phyloP scores from a whole-genome alignment of 345 rosid species.

The Gossypium ekmanianum region DNA sequence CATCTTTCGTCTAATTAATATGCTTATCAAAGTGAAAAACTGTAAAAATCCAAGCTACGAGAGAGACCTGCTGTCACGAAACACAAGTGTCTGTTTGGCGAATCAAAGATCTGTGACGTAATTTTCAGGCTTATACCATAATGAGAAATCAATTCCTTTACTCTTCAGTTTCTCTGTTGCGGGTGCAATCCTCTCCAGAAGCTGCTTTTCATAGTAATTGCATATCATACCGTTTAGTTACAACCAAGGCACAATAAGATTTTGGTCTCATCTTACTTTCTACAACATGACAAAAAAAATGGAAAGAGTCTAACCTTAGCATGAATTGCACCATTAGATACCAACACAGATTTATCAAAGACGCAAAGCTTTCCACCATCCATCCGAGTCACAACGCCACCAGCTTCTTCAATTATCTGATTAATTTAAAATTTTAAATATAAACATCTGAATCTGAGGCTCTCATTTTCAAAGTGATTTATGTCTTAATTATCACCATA shows the following conservation, averaged over 20 bases:
- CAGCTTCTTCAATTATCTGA: slow-evolving; percentile 97
- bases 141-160: slow-evolving; percentile 80
- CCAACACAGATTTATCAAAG: slow-evolving; percentile 88
- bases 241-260: neutral
- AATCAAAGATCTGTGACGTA: slow-evolving; percentile 59
- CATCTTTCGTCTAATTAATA: too few species aligned
- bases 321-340: slow-evolving; percentile 82
- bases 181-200: slow-evolving; percentile 67
- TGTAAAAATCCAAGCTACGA: neutral
- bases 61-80: slow-evolving; percentile 24
- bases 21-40: neutral
- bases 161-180: slow-evolving; percentile 72
- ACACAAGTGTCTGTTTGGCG: neutral
- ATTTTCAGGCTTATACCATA: slow-evolving; percentile 83
- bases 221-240: neutral
- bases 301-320: slow-evolving; percentile 50
- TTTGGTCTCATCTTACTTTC: slow-evolving; percentile 5
- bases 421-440: neutral
- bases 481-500: neutral
- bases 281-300: slow-evolving; percentile 1
- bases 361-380: slow-evolving; percentile 87
- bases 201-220: slow-evolving; percentile 39
- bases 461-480: neutral
- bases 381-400: slow-evolving; percentile 82
- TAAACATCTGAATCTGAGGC: neutral